phyloP scores from a whole-genome alignment of 1,284 basidiomycete species.

The Cryptococcus depauperatus region DNA sequence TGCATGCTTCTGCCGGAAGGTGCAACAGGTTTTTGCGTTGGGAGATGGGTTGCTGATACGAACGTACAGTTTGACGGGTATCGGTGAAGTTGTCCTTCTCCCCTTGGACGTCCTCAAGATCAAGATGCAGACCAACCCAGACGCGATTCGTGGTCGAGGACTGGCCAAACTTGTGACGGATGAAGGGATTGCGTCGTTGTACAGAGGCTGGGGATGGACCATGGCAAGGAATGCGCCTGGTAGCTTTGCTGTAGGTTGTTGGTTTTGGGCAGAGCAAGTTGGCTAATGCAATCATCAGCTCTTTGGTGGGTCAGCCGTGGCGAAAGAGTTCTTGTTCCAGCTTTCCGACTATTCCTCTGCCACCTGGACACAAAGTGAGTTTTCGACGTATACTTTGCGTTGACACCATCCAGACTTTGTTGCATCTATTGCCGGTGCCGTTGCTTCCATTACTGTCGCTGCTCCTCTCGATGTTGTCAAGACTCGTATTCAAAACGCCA shows the following conservation, averaged over 20 bases:
- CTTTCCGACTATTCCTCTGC: constrained; percentile 83
- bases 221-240: constrained; percentile 96
- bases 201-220: constrained; percentile 98
- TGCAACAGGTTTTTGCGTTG: constrained; percentile 43
- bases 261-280: neutral
- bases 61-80: constrained; percentile 69
- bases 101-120: constrained; percentile 96
- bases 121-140: constrained; percentile 95
- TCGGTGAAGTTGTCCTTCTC: constrained; percentile 92
- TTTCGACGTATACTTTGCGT: neutral
- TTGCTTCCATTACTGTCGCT: constrained; percentile 91
- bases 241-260: constrained; percentile 69
- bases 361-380: constrained; percentile 76
- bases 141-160: constrained; percentile 87
- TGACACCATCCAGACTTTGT: constrained; percentile 57
- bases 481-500: constrained; percentile 95
- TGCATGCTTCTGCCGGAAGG: constrained; percentile 91
- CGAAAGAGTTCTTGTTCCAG: constrained; percentile 88
- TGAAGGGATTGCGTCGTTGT: constrained; percentile 76
- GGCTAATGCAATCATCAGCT: constrained; percentile 51
- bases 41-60: neutral
- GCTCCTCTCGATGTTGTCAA: constrained; percentile 95
- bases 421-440: constrained; percentile 86
- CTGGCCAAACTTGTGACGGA: constrained; percentile 83
- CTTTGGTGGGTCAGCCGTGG: constrained; percentile 89